Evolutionary conservation across 257 asterid genomes (phyloP).

Genomic region (Knoxia roxburghii): DNA sequence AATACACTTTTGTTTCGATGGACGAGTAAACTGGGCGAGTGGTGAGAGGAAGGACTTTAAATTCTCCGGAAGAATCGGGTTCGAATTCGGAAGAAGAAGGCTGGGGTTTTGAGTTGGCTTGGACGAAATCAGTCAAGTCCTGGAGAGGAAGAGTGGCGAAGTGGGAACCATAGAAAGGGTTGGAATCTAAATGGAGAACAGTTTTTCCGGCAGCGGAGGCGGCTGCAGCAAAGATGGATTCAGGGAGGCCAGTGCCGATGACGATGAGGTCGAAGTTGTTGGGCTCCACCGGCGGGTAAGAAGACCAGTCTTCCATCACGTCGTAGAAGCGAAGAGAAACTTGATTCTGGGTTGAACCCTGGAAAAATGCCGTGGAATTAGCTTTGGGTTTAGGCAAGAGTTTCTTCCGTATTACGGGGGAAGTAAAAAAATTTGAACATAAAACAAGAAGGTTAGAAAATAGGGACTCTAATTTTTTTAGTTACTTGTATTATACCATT

Average conservation of each 20-base stretch:
- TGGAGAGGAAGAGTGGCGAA: conserved; percentile 61
- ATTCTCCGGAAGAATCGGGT: conserved; percentile 17
- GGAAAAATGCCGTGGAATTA: not conserved
- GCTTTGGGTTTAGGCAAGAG: not conserved
- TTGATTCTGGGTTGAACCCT: conserved; percentile 4
- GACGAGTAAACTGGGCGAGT: conserved; percentile 51
- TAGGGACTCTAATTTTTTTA: too few relatives aligned
- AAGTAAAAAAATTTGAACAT: too few relatives aligned
- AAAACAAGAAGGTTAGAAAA: too few relatives aligned
- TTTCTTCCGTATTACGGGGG: too few relatives aligned
- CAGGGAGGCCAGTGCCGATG: conserved; percentile 81
- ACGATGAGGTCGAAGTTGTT: conserved; percentile 74
- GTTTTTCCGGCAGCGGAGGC: conserved; percentile 69
- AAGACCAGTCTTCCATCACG: conserved; percentile 50
- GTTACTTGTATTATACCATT: too few relatives aligned
- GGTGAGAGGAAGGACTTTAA: conserved; percentile 27
- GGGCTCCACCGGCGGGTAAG: conserved; percentile 68
- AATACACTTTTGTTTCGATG: conserved; percentile 41
- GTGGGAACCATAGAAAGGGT: conserved; percentile 68
- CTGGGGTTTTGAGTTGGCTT: conserved; percentile 30
- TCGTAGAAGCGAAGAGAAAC: conserved; percentile 3
- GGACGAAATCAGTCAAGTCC: conserved; percentile 50
- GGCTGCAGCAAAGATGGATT: conserved; percentile 72
- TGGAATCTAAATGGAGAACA: conserved; percentile 81
- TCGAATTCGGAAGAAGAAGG: conserved; percentile 16